Evolutionary conservation across 176 grass and related monocot genomes (phyloP).

Genomic region (Triticum dicoccoides): DNA sequence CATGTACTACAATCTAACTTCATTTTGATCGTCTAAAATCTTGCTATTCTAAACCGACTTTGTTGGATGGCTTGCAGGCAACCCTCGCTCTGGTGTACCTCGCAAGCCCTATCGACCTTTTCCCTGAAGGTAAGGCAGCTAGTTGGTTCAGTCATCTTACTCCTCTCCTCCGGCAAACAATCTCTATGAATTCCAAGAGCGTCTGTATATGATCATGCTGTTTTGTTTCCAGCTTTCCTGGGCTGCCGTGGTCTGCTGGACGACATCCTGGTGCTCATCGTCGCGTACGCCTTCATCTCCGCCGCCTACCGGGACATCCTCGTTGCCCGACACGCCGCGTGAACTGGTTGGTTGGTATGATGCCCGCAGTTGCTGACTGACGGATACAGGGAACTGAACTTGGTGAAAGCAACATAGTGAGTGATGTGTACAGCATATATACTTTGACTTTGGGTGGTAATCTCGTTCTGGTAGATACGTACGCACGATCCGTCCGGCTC

Average conservation of each 20-base stretch:
- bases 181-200: not conserved
- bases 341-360: not conserved
- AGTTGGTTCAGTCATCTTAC: not conserved
- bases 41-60: not conserved
- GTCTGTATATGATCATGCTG: not conserved
- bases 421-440: too few species aligned
- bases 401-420: not conserved
- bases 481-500: too few species aligned
- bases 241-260: slow-evolving; percentile 13
- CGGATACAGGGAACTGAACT: not conserved
- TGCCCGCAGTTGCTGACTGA: not conserved
- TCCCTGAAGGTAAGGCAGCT: not conserved
- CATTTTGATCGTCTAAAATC: not conserved
- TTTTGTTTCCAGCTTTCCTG: not conserved
- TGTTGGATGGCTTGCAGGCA: not conserved
- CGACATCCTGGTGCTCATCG: not conserved
- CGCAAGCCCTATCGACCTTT: not conserved
- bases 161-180: not conserved
- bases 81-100: not conserved
- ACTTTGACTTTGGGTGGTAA: too few species aligned
- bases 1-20: not conserved
- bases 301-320: not conserved
- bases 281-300: not conserved
- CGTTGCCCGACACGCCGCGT: not conserved
- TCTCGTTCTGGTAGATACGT: not conserved